Percentiles rank a stretch among this genome's conserved stretches.
Evolutionary conservation across 2,329 filamentous ascomycete species (phyloP).

Genomic region (Phyllosticta citribraziliensis): DNA sequence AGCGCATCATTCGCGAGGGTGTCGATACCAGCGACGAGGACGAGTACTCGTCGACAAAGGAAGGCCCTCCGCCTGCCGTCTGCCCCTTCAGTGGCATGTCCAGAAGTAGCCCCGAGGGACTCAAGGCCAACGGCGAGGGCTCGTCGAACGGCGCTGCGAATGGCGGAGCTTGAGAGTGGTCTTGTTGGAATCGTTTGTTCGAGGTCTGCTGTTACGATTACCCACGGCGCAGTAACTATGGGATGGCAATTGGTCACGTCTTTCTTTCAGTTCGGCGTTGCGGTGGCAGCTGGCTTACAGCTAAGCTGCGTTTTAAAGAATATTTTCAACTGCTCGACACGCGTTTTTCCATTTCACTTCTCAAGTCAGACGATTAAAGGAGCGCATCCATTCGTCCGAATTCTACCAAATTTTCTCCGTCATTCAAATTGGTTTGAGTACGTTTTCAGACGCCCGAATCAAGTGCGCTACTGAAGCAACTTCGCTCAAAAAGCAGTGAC

Average conservation of each 20-base stretch:
- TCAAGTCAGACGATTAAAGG: too few species aligned
- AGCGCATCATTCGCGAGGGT: constrained; percentile 15
- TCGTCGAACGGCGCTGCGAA: background rate
- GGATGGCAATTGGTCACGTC: background rate
- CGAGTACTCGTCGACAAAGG: constrained; percentile 1
- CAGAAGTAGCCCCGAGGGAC: background rate
- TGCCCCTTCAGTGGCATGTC: constrained; percentile 11
- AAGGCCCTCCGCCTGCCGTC: background rate
- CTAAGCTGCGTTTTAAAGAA: background rate
- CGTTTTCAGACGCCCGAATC: too few species aligned
- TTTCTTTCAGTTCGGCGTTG: background rate
- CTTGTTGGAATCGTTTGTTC: background rate
- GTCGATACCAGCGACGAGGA: constrained; percentile 21
- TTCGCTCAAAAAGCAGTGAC: too few species aligned
- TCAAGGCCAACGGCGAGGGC: background rate
- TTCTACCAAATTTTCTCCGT: too few species aligned
- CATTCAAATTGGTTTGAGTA: too few species aligned
- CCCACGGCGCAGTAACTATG: background rate
- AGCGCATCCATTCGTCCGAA: too few species aligned
- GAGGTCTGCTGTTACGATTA: background rate
- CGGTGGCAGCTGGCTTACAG: background rate
- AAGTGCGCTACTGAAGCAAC: too few species aligned
- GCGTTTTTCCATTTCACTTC: too few species aligned
- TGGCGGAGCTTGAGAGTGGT: background rate
- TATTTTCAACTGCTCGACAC: background rate